phyloP scores from a whole-genome alignment of 139 green algal genomes.

The Chlamydomonas eustigma region DNA sequence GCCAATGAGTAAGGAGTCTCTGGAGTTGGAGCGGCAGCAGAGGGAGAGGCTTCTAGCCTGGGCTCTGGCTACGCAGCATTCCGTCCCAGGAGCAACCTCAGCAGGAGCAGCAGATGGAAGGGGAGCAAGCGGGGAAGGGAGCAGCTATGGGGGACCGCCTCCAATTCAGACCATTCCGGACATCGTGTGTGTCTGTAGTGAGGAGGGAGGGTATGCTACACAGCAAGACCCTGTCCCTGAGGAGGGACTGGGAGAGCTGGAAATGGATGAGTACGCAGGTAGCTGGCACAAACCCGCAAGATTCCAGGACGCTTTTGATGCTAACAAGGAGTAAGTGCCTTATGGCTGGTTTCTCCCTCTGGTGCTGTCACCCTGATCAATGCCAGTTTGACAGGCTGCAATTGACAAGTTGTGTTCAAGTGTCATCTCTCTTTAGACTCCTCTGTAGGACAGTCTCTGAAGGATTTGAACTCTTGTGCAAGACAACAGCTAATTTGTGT shows the following conservation, averaged over 20 bases:
- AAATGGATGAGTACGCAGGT: background rate
- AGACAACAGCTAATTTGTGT: too few relatives aligned
- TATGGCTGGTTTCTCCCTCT: too few relatives aligned
- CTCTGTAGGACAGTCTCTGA: too few relatives aligned
- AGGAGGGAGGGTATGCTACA: background rate
- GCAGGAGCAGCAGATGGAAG: background rate
- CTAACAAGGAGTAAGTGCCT: background rate
- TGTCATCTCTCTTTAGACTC: too few relatives aligned
- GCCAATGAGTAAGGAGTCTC: background rate
- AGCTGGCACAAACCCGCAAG: background rate
- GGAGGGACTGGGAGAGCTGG: background rate
- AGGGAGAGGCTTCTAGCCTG: background rate
- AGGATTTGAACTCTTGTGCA: too few relatives aligned
- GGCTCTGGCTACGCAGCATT: background rate
- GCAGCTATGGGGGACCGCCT: background rate
- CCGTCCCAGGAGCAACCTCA: background rate
- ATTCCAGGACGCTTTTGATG: background rate
- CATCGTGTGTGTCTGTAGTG: background rate
- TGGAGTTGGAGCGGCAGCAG: background rate
- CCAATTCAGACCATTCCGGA: background rate
- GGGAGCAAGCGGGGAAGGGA: too few relatives aligned
- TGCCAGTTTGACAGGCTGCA: too few relatives aligned
- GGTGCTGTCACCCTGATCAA: too few relatives aligned
- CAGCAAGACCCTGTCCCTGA: background rate
- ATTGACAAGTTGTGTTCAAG: too few relatives aligned